Evolutionary conservation across 2,329 filamentous ascomycete species (phyloP).

Genomic region (Hortaea sp.): DNA sequence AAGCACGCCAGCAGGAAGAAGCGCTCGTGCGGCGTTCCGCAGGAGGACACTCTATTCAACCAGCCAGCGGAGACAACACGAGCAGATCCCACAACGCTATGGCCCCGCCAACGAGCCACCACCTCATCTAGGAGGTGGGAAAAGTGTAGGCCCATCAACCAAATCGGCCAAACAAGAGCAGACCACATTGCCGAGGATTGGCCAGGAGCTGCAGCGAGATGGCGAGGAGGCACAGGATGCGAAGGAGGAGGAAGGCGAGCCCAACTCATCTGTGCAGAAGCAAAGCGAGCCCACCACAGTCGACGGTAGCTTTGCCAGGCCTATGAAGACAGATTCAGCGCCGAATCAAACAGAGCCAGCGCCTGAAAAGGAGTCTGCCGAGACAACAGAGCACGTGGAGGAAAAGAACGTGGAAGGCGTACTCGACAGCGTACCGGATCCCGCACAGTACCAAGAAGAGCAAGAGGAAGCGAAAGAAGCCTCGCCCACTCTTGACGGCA

Average conservation of each 20-base stretch:
- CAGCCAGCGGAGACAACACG: conserved; percentile 22
- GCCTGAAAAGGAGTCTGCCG: conserved; percentile 14
- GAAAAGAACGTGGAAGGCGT: conserved; percentile 18
- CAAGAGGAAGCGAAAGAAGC: conserved; percentile 11
- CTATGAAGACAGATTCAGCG: background rate
- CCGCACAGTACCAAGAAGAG: conserved; percentile 6
- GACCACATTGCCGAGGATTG: conserved; percentile 21
- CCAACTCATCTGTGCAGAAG: conserved; percentile 7
- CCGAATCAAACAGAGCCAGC: conserved; percentile 7
- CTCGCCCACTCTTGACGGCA: background rate
- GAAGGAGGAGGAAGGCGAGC: conserved; percentile 4
- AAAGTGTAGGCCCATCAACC: conserved; percentile 12
- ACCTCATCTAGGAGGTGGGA: conserved; percentile 25
- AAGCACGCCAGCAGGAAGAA: conserved; percentile 13
- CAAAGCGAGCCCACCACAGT: conserved; percentile 9
- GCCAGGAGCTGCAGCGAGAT: conserved; percentile 18
- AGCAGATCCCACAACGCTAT: conserved; percentile 30
- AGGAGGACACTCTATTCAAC: conserved; percentile 25
- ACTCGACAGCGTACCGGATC: conserved; percentile 20
- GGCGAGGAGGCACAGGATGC: conserved; percentile 18
- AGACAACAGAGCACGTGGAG: conserved; percentile 6
- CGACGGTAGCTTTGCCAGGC: conserved; percentile 4
- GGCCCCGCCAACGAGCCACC: conserved; percentile 39
- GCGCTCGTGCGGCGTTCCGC: conserved; percentile 14
- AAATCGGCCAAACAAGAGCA: conserved; percentile 5